These are phyloP conservation scores for Phytophthora crassamura DNA, from an alignment of 352 stramenopile species.

Conservation along the genomic window DNA sequence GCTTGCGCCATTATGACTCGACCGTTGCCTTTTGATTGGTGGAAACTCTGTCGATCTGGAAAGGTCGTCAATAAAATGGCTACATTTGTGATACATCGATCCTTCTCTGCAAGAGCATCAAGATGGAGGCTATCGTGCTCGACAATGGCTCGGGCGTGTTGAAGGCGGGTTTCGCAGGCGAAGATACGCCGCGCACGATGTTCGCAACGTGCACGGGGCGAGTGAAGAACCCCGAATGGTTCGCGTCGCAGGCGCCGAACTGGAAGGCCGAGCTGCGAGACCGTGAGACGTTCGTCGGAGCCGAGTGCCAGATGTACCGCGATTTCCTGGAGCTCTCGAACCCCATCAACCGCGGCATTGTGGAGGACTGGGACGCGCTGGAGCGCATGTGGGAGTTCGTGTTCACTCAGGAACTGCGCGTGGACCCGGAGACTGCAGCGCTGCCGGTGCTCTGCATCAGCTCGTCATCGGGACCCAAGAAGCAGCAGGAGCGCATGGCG, in stretches of 20 bases:
- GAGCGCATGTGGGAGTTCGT: conserved; percentile 89
- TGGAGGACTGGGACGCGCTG: conserved; percentile 88
- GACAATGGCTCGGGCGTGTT: conserved; percentile 86
- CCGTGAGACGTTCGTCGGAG: conserved; percentile 72
- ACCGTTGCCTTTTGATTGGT: conserved; percentile 32
- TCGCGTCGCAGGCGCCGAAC: conserved; percentile 61
- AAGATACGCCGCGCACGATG: conserved; percentile 83
- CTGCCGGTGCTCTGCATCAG: conserved; percentile 76
- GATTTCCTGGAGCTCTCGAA: conserved; percentile 75
- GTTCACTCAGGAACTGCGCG: conserved; percentile 77
- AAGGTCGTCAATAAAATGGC: conserved; percentile 40
- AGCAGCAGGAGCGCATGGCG: conserved; percentile 81
- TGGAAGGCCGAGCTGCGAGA: conserved; percentile 76
- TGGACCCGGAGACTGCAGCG: conserved; percentile 77
- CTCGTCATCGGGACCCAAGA: conserved; percentile 58
- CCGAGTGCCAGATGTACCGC: conserved; percentile 68
- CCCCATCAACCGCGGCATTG: conserved; percentile 78
- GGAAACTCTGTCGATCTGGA: conserved; percentile 23
- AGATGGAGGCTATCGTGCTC: conserved; percentile 83
- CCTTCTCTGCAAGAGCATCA: conserved; percentile 12
- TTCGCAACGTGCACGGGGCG: conserved; percentile 73
- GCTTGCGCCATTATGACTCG: conserved; percentile 19
- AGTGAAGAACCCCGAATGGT: conserved; percentile 86
- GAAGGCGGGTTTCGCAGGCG: conserved; percentile 86
- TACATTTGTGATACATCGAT: conserved; percentile 36